A percentile compares a stretch with the other conserved stretches of the same genome.
These are phyloP conservation scores for Magnaporthiopsis poae DNA, from an alignment of 2,329 filamentous ascomycete species.

Conservation along the genomic window DNA sequence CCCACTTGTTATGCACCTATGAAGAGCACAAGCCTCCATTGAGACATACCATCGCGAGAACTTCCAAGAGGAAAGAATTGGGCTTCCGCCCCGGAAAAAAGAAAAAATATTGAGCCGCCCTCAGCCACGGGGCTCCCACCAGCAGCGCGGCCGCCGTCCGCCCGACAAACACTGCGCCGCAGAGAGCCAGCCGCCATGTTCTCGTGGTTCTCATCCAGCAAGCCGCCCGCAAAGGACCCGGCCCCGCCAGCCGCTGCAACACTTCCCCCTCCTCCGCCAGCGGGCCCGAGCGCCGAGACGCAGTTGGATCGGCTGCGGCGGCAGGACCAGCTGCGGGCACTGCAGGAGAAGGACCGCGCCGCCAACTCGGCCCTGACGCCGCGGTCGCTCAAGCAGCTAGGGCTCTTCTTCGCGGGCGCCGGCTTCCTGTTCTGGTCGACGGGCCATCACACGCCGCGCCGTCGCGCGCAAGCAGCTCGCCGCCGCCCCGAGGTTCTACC, in stretches of 20 bases:
- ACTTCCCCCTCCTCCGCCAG: not conserved
- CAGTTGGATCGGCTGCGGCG: not conserved
- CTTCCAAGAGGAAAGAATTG: not conserved
- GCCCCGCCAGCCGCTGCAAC: not conserved
- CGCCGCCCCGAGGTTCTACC: conserved; percentile 62
- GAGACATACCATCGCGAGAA: not conserved
- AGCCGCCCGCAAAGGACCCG: not conserved
- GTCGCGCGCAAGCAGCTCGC: conserved; percentile 53
- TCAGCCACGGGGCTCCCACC: not conserved
- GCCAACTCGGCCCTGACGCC: conserved; percentile 25
- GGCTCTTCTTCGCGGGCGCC: conserved; percentile 64
- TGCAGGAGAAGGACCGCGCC: conserved; percentile 1
- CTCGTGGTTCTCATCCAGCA: conserved; percentile 1
- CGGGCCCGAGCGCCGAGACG: not conserved
- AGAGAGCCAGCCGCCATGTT: not conserved
- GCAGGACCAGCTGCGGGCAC: not conserved
- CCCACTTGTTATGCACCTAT: not conserved
- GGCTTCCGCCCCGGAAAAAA: too few species aligned
- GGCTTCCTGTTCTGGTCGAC: conserved; percentile 66
- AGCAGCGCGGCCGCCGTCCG: not conserved
- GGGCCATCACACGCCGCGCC: conserved; percentile 58
- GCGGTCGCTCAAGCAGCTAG: conserved; percentile 51
- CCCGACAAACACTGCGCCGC: too few species aligned
- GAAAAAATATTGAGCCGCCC: not conserved
- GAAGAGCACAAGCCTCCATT: not conserved